Evolutionary conservation across 768 basidiomycete species (phyloP), one percentile per base, ranked within the genome.

Genomic region (Mycena vitilis): DNA sequence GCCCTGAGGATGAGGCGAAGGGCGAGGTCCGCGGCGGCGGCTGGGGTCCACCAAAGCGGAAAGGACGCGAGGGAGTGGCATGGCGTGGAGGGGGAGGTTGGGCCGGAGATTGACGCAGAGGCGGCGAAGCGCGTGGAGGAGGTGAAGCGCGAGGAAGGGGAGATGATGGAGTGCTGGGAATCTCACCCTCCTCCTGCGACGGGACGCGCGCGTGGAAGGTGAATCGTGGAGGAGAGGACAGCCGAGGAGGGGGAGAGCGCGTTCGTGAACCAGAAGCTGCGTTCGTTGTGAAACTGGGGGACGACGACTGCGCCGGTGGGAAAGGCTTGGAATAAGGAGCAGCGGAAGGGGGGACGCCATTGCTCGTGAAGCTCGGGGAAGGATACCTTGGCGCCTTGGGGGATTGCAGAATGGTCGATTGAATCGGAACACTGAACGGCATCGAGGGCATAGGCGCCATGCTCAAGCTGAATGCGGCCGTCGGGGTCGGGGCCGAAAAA

Each of bases 131-230:
- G 30, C 30, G 30, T 30, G 30, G 2, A 30, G 30, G 30, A 30
- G 30, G 30, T 30, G 30, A 30, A 30, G 30, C 30, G 30, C 30
- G 30, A 30, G 30, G 30, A 30, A 30, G 30, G 5, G 30, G 30
- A 30, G 30, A 30, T 30, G 30, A 30, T 30, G 30, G 30, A 30
- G 30, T 30, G 30, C 42, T 22, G 15, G 60, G 66, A 16, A 69
- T 69, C 63, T 69, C 68, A 10, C 68, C 68, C 53, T 69, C 68
- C 54, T 68, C 67, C 20, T 65, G 63, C 20, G 62, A 64, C 10
- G 62, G 68, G 7, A 22, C 37, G 56, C 67, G 67, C 11, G 54
- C 52, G 52, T 47, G 62, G 7, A 55, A 30, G 12, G 5, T 20
- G 23, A 48, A 57, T 12, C 25, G 38, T 4, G 56, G n/a, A 4